Evolutionary conservation across 257 asterid species (phyloP).

Genomic region (Solanum piurae): DNA sequence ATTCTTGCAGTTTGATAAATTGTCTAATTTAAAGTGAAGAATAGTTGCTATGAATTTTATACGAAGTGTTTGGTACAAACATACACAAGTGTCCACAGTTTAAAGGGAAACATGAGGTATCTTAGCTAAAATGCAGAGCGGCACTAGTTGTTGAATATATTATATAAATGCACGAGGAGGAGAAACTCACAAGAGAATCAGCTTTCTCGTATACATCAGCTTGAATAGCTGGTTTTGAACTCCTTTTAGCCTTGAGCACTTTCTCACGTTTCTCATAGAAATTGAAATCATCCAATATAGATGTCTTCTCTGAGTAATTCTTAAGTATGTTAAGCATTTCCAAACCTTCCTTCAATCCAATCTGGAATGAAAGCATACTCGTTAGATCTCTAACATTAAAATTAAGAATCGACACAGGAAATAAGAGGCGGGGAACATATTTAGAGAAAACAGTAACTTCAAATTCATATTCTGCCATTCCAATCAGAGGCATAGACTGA

Average conservation of each 20-base stretch:
- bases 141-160: neutral
- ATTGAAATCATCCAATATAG: slow-evolving; percentile 53
- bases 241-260: slow-evolving; percentile 35
- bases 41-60: neutral
- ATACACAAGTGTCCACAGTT: neutral
- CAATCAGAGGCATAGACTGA: neutral
- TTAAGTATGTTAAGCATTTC: slow-evolving; percentile 75
- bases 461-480: neutral
- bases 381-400: neutral
- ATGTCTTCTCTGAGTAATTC: slow-evolving; percentile 41
- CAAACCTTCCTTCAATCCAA: slow-evolving; percentile 56
- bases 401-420: neutral
- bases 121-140: neutral
- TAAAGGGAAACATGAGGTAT: neutral
- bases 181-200: slow-evolving; percentile 23
- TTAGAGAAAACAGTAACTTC: neutral
- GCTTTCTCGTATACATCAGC: slow-evolving; percentile 7
- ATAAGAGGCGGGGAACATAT: neutral
- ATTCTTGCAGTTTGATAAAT: neutral
- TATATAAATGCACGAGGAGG: neutral
- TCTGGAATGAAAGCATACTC: slow-evolving; percentile 17
- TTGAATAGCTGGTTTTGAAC: slow-evolving; percentile 11
- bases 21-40: neutral
- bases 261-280: slow-evolving; percentile 71
- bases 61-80: neutral